These are phyloP conservation scores for Acorus gramineus DNA, from an alignment of 106 monocot genomes.

Conservation along the genomic window DNA sequence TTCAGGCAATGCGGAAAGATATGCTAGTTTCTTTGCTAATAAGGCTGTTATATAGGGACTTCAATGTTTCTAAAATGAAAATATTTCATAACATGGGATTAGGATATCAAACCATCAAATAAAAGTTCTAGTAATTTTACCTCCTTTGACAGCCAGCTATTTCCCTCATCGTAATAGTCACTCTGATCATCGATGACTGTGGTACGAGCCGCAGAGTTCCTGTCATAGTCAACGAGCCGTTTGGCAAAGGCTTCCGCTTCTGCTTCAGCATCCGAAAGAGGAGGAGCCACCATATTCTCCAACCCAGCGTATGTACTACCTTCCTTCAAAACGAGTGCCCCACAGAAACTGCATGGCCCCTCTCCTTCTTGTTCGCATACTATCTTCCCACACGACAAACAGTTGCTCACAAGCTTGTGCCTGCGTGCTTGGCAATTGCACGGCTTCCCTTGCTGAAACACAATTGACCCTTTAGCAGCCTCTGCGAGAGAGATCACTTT, in stretches of 20 bases:
- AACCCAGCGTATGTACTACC: constrained; percentile 92
- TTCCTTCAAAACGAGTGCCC: constrained; percentile 84
- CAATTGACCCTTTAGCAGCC: constrained; percentile 76
- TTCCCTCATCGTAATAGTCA: constrained; percentile 94
- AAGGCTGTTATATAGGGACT: too few species aligned
- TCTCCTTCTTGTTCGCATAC: constrained; percentile 99
- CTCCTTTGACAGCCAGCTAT: constrained; percentile 80
- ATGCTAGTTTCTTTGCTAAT: too few species aligned
- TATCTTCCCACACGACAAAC: constrained; percentile 95
- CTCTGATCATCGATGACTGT: constrained; percentile 94
- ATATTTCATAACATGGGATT: too few species aligned
- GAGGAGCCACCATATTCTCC: constrained; percentile 26
- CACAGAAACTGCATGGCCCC: constrained; percentile 92
- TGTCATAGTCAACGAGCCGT: constrained; percentile 92
- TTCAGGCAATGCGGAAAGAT: too few species aligned
- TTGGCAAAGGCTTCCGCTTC: constrained; percentile 89
- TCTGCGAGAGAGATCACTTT: constrained; percentile 77
- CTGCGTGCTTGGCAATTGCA: constrained; percentile 92
- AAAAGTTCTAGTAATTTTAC: constrained; percentile 13
- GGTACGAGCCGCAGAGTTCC: constrained; percentile 82
- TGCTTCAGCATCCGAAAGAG: constrained; percentile 59
- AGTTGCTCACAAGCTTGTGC: constrained; percentile 91
- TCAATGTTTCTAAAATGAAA: too few species aligned
- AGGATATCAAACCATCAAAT: too few species aligned
- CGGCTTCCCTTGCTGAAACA: constrained; percentile 86